A percentile compares a stretch with the other conserved stretches of the same genome.
Evolutionary conservation across 2,329 filamentous ascomycete species (phyloP).

Genomic region (Phialophora chinensis): DNA sequence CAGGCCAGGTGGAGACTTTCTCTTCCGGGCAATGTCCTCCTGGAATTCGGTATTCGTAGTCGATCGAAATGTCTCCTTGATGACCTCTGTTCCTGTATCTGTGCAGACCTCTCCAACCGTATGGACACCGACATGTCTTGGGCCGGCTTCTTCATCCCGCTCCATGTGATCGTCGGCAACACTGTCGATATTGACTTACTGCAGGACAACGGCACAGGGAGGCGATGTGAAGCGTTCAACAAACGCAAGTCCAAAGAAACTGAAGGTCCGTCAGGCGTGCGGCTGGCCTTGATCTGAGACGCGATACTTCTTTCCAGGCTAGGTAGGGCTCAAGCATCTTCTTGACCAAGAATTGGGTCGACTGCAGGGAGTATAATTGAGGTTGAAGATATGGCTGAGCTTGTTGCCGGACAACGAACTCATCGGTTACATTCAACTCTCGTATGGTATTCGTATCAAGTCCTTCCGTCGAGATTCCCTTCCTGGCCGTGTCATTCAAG

Average conservation of each 20-base stretch:
- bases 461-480: neutral
- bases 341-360: neutral
- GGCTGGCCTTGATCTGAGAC: neutral
- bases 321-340: neutral
- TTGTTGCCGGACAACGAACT: neutral
- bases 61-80: neutral
- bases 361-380: neutral
- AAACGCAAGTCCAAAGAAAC: neutral
- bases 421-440: neutral
- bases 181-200: neutral
- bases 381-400: neutral
- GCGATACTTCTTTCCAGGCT: neutral
- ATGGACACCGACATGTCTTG: neutral
- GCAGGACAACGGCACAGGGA: neutral
- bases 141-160: neutral
- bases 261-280: neutral
- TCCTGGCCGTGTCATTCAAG: neutral
- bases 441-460: neutral
- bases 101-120: neutral
- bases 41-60: neutral
- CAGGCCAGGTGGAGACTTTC: neutral
- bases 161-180: neutral
- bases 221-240: neutral
- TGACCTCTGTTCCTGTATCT: neutral
- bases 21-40: neutral